Evolutionary conservation across 306 rosid genomes (phyloP).

Genomic region (Medicago arabica): DNA sequence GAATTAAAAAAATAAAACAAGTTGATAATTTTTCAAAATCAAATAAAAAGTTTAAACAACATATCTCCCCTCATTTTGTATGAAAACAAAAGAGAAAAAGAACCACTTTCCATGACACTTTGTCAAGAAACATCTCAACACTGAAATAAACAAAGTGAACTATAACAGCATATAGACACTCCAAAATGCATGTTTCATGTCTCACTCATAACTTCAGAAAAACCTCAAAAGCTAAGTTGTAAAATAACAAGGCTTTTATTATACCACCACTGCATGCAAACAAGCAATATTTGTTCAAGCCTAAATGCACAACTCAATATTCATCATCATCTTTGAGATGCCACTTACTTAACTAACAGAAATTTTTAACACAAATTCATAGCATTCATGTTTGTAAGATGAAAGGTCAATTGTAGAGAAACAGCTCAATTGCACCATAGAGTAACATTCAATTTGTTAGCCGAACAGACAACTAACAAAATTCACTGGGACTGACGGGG

Average conservation of each 20-base stretch:
- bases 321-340: background rate
- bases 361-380: no score
- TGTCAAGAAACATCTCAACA: no score
- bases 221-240: background rate
- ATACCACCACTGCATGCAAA: background rate
- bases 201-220: background rate
- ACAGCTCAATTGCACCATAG: background rate
- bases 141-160: no score
- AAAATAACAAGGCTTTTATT: background rate
- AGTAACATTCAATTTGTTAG: conserved; percentile 38
- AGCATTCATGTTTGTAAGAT: background rate
- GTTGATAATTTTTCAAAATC: no score
- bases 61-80: no score
- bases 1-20: no score
- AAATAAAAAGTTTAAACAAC: no score
- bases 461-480: conserved; percentile 31
- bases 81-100: no score
- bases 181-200: background rate
- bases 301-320: background rate
- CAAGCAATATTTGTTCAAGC: background rate
- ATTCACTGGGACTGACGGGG: conserved; percentile 65
- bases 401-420: background rate
- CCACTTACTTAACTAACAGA: background rate
- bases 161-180: no score
- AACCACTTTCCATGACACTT: no score